A percentile compares a stretch with the other conserved stretches of the same genome.
phyloP scores from a whole-genome alignment of 495 filamentous ascomycete genomes.

The Daldinia grandis region DNA sequence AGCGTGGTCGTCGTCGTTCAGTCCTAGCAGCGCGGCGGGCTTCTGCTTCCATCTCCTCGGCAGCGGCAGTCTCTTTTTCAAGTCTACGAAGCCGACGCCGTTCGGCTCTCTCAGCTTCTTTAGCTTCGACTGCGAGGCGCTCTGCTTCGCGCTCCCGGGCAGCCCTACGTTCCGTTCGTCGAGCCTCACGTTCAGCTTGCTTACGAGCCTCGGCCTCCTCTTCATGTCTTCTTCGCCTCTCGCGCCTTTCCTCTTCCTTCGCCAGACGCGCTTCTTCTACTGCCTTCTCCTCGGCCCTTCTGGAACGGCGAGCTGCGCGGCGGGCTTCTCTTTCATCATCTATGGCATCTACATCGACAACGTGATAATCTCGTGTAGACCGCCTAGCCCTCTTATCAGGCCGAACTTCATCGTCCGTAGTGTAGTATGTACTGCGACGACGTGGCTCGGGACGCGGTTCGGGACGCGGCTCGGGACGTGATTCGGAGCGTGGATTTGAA shows the following conservation, averaged over 20 bases:
- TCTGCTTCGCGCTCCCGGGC: conserved; percentile 56
- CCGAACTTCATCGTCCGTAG: conserved; percentile 52
- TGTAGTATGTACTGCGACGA: conserved; percentile 54
- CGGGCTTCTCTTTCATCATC: conserved; percentile 62
- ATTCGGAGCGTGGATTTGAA: conserved; percentile 46
- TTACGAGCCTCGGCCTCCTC: conserved; percentile 57
- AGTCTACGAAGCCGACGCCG: conserved; percentile 54
- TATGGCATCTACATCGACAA: conserved; percentile 37
- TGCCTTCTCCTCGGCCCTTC: conserved; percentile 54
- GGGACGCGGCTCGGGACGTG: conserved; percentile 52
- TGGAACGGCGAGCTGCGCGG: conserved; percentile 60
- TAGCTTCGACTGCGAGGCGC: conserved; percentile 50
- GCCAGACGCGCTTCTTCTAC: conserved; percentile 57
- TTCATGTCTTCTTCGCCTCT: conserved; percentile 53
- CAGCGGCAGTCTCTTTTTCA: conserved; percentile 48
- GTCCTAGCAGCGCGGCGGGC: conserved; percentile 55
- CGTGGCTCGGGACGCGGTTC: conserved; percentile 55
- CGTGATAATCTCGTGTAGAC: conserved; percentile 33
- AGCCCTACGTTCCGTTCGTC: conserved; percentile 60
- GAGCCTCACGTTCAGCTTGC: conserved; percentile 61
- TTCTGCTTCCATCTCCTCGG: conserved; percentile 55
- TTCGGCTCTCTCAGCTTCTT: conserved; percentile 55
- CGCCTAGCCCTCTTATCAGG: conserved; percentile 39
- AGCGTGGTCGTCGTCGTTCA: conserved; percentile 46
- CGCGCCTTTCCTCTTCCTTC: conserved; percentile 57